Base-by-base conservation (phyloP, 2,329 filamentous ascomycete species). In the Cercospora sesami region DNA sequence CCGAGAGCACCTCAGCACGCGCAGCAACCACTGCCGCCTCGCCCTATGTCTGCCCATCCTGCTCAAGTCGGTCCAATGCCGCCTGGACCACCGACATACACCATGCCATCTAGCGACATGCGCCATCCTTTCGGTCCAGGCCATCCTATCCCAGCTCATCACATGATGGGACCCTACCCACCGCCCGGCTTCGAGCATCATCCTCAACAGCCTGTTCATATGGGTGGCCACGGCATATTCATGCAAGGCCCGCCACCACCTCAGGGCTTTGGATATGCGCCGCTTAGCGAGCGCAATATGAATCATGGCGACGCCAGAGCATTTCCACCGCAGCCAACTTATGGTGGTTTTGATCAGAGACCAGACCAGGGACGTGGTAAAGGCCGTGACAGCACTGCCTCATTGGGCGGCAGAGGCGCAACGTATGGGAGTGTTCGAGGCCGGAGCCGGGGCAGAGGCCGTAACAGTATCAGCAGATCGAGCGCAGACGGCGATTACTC, bases 331-430 rank as follows among this genome's bases (percentile, higher is more conserved):
- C 62, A 30, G 62, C 16, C 51, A 59, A 39, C 21, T 21, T 53
- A 42, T 64, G 33, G 48, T 21, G 26, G 9, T 21, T 59, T 42
- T 31, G 62, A 59, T 23, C 62, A 36, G 30, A 21, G 18, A 55
- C n/a, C 57, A 55, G 64, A 65, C 26, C 58, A 61, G 9, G 28
- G 33, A 45, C 57, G 42, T 6, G 57, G 31, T 16, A 65, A 65
- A 58, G 63, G 63, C n/a, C 59, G 67, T 23, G 67, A 68, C 21
- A 65, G 60, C 42, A 51, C 53, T 31, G 53, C 59, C 10, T 64
- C 67, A 7, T 45, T 42, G 39, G 62, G 51, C n/a, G 67, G 53
- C 33, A 63, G 60, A 51, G 55, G 61, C 18, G 39, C 36, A 21
- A 39, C 28, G 3, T 57, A 60, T 36, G 55, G 28, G n/a, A 26